Conservation (phyloP, 768 basidiomycete genomes). For the Mycena vulgaris region DNA sequence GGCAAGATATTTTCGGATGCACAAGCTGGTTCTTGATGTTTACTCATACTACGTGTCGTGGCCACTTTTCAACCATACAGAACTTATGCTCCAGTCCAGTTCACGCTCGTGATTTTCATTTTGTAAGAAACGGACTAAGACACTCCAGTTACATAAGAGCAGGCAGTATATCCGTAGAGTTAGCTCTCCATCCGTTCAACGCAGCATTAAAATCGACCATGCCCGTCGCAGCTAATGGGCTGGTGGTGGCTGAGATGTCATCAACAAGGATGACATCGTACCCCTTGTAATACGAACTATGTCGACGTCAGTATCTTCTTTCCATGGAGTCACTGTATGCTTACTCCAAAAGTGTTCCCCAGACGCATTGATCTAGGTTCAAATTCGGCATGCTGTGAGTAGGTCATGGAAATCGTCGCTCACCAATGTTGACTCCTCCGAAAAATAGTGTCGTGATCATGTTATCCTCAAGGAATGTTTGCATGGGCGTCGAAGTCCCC, state of each 20-base stretch:
- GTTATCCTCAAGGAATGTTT: slow-evolving; percentile 51
- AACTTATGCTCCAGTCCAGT: too few species aligned
- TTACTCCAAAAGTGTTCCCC: slow-evolving; percentile 51
- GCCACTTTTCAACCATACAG: too few species aligned
- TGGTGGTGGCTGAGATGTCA: slow-evolving; percentile 53
- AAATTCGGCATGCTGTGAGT: too few species aligned
- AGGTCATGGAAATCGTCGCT: too few species aligned
- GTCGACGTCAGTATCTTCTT: too few species aligned
- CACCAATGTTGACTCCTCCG: slow-evolving; percentile 53
- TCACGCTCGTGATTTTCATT: too few species aligned
- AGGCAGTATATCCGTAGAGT: slow-evolving; percentile 46
- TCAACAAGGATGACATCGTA: slow-evolving; percentile 53
- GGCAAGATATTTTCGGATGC: too few species aligned
- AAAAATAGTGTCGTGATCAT: slow-evolving; percentile 52
- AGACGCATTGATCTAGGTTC: slow-evolving; percentile 51
- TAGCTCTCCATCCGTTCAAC: slow-evolving; percentile 49
- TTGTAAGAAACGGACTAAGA: too few species aligned
- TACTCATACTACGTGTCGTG: too few species aligned
- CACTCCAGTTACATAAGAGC: background rate
- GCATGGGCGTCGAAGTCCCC: slow-evolving; percentile 52
- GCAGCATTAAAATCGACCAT: slow-evolving; percentile 54
- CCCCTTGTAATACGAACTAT: slow-evolving; percentile 51
- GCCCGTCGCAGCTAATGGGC: slow-evolving; percentile 47
- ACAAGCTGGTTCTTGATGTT: too few species aligned
- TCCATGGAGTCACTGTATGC: too few species aligned